Evolutionary conservation across 768 basidiomycete genomes (phyloP).

Genomic region (Botryobasidium botryosum): DNA sequence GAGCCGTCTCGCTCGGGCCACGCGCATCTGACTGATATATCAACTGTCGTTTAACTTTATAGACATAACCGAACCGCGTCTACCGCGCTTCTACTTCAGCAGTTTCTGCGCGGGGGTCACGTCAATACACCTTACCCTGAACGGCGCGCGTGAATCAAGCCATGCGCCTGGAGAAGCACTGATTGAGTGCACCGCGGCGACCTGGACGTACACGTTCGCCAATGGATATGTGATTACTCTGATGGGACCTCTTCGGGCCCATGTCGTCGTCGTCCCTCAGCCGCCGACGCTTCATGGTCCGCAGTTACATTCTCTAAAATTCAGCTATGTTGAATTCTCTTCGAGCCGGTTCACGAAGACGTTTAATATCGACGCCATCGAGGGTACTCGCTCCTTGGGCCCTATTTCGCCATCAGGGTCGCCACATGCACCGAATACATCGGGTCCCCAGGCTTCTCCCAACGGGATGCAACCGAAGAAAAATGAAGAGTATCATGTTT

Average conservation of each 20-base stretch:
- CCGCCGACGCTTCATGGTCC: neutral
- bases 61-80: conserved; percentile 69
- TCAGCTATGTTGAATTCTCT: conserved; percentile 60
- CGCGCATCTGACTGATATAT: neutral
- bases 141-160: conserved; percentile 50
- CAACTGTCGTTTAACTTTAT: conserved; percentile 4
- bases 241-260: conserved; percentile 54
- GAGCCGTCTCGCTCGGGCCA: conserved; percentile 16
- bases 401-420: neutral
- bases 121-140: conserved; percentile 63
- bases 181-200: conserved; percentile 53
- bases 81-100: conserved; percentile 72
- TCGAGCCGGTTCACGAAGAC: conserved; percentile 58
- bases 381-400: conserved; percentile 25
- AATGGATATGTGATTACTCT: conserved; percentile 68
- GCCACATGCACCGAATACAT: neutral
- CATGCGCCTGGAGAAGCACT: conserved; percentile 29
- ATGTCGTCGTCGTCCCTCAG: conserved; percentile 28
- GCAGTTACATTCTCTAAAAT: conserved; percentile 28
- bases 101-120: conserved; percentile 73
- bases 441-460: neutral
- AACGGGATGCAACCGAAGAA: neutral
- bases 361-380: conserved; percentile 46
- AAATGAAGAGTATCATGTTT: conserved; percentile 4
- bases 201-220: conserved; percentile 69